These are phyloP conservation scores for Cucurbita pepo DNA, from an alignment of 306 rosid species.

Conservation along the genomic window DNA sequence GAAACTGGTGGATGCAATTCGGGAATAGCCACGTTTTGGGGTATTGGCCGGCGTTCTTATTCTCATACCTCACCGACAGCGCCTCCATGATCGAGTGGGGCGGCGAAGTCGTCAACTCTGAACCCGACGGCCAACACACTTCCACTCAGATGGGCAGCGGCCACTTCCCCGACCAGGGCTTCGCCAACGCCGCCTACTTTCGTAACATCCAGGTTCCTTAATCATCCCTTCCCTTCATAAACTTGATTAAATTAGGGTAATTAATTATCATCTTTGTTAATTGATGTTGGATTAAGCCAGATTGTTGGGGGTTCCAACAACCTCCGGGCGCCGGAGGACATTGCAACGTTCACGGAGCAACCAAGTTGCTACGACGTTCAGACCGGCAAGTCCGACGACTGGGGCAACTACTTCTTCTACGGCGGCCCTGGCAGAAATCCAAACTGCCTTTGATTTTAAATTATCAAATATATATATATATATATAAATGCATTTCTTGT, in stretches of 20 bases:
- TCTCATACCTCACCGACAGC: constrained; percentile 79
- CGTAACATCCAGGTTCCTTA: constrained; percentile 46
- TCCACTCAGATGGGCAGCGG: constrained; percentile 96
- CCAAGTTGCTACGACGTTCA: constrained; percentile 83
- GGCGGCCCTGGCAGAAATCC: constrained; percentile 92
- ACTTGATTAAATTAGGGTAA: too few relatives aligned
- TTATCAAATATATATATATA: background rate
- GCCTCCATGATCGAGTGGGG: constrained; percentile 98
- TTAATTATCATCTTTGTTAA: too few relatives aligned
- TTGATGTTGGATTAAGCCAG: background rate
- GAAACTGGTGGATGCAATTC: constrained; percentile 99
- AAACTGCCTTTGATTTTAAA: constrained; percentile 39
- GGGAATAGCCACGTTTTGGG: constrained; percentile 72
- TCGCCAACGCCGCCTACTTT: constrained; percentile 76
- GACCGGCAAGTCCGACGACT: constrained; percentile 67
- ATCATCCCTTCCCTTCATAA: too few relatives aligned
- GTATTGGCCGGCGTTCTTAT: constrained; percentile 88
- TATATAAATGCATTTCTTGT: background rate
- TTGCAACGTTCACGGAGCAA: constrained; percentile 69
- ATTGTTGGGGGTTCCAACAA: constrained; percentile 66
- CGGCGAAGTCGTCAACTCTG: constrained; percentile 86
- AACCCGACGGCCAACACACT: constrained; percentile 69
- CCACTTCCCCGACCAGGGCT: constrained; percentile 76
- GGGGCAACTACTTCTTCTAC: constrained; percentile 93
- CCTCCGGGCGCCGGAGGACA: constrained; percentile 65